Evolutionary conservation across 441 rosid species (phyloP).

Genomic region (Metrosideros polymorpha): DNA sequence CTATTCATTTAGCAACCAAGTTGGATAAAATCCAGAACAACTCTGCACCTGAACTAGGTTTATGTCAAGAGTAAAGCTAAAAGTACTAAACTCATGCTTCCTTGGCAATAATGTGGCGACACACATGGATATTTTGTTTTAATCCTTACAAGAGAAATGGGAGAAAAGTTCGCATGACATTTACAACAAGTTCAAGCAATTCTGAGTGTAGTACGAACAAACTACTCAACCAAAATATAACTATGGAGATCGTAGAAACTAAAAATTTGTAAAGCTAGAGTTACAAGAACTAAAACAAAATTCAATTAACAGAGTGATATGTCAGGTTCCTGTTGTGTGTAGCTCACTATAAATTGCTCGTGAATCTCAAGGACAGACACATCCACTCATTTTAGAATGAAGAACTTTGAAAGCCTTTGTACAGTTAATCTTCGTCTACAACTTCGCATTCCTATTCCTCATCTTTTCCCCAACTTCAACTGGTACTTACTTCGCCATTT

Average conservation of each 20-base stretch:
- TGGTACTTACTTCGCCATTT: neutral
- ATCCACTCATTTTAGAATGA: rapidly evolving
- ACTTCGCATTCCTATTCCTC: neutral
- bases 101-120: neutral
- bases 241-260: neutral
- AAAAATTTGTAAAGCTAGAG: neutral
- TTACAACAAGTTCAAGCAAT: neutral
- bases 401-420: neutral
- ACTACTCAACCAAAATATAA: neutral
- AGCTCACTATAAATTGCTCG: neutral
- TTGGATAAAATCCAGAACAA: neutral
- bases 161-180: neutral
- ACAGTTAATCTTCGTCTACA: neutral
- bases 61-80: neutral
- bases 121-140: neutral
- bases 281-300: neutral
- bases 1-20: neutral
- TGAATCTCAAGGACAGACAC: neutral
- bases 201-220: neutral
- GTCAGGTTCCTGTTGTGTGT: neutral
- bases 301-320: neutral
- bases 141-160: neutral
- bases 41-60: neutral
- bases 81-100: neutral
- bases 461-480: neutral